Conservation (phyloP, 257 asterid genomes). For the Solanum dulcamara region DNA sequence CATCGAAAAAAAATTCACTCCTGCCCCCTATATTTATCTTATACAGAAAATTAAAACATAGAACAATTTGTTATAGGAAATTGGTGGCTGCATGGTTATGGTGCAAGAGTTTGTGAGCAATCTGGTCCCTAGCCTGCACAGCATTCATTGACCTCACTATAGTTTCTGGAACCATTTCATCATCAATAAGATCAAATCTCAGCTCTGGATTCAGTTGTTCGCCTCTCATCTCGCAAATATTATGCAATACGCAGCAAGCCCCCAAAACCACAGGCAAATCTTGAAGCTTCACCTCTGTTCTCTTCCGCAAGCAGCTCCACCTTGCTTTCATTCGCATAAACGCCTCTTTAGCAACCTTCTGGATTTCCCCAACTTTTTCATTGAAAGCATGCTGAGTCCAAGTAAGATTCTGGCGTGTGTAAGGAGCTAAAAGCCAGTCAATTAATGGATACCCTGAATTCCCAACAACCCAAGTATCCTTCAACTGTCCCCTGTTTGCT, state of each 20-base stretch:
- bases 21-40: background rate
- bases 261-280: constrained; percentile 76
- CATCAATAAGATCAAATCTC: constrained; percentile 54
- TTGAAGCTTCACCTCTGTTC: constrained; percentile 80
- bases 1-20: constrained; percentile 6
- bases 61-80: constrained; percentile 13
- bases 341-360: constrained; percentile 41
- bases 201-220: constrained; percentile 45
- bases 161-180: constrained; percentile 38
- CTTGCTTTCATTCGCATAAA: constrained; percentile 66
- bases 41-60: background rate
- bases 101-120: constrained; percentile 73
- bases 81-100: constrained; percentile 43
- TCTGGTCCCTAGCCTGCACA: constrained; percentile 44
- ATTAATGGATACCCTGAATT: constrained; percentile 40
- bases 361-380: constrained; percentile 39
- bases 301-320: constrained; percentile 74
- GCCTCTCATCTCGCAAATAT: constrained; percentile 58
- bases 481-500: constrained; percentile 36
- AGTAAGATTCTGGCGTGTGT: constrained; percentile 37
- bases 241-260: constrained; percentile 86
- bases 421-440: constrained; percentile 74
- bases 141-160: constrained; percentile 34
- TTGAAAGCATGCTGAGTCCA: constrained; percentile 80
- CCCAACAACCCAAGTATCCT: constrained; percentile 45